Conservation (phyloP, 176 grass and related monocot genomes). For the Secale cereale region DNA sequence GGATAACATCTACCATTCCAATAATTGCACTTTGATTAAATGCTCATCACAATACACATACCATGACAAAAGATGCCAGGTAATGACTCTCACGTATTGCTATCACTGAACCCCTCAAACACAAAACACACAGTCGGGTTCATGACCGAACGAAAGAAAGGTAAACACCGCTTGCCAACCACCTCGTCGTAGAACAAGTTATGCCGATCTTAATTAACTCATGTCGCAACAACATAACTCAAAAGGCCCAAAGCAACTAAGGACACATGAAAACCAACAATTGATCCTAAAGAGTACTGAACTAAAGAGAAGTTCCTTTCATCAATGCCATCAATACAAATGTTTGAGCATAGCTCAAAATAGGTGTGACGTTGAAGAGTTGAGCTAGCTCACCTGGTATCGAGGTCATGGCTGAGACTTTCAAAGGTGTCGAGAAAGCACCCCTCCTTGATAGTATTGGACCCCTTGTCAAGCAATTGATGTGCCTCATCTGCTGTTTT, state of each 20-base stretch:
- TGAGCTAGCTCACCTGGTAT: slow-evolving; percentile 51
- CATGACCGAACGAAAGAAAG: background rate
- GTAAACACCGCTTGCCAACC: background rate
- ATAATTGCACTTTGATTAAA: background rate
- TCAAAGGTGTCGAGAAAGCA: slow-evolving; percentile 60
- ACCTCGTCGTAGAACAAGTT: background rate
- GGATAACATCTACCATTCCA: too few relatives aligned
- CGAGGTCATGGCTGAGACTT: slow-evolving; percentile 65
- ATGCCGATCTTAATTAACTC: too few relatives aligned
- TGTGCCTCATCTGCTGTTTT: slow-evolving; percentile 56
- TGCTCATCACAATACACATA: background rate
- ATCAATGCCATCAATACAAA: background rate
- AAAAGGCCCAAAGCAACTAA: background rate
- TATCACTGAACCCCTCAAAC: background rate
- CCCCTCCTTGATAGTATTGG: slow-evolving; percentile 73
- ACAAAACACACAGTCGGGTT: too few relatives aligned
- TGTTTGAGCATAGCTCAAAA: background rate
- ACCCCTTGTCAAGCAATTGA: slow-evolving; percentile 52
- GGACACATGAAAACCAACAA: background rate
- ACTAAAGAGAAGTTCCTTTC: background rate
- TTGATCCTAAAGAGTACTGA: background rate
- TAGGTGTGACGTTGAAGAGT: background rate
- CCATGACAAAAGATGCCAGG: background rate
- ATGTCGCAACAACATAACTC: too few relatives aligned
- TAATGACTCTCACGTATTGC: background rate